phyloP scores from a whole-genome alignment of 495 filamentous ascomycete species.

The Aspergillus diversus region DNA sequence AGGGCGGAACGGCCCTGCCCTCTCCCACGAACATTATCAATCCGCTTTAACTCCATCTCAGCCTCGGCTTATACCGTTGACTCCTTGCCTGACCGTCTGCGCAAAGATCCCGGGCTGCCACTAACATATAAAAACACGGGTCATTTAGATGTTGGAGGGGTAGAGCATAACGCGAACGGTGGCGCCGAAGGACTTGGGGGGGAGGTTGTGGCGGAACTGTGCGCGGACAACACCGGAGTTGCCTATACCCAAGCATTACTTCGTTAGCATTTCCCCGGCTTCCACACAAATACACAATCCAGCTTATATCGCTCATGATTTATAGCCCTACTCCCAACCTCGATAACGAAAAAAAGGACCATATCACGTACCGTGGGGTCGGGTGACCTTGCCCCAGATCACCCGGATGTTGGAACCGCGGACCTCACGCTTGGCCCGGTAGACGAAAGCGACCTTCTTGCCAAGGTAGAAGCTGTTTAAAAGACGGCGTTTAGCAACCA shows the following conservation, averaged over 20 bases:
- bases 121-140: constrained; percentile 41
- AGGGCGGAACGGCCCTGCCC: constrained; percentile 49
- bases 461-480: constrained; percentile 77
- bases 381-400: constrained; percentile 98
- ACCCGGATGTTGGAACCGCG: constrained; percentile 97
- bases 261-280: constrained; percentile 3
- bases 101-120: constrained; percentile 46
- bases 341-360: neutral
- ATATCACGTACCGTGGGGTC: constrained; percentile 77
- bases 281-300: neutral
- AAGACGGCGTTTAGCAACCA: constrained; percentile 29
- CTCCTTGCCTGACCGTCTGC: constrained; percentile 50
- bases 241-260: constrained; percentile 52
- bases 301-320: neutral
- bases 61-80: constrained; percentile 49
- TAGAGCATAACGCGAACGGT: constrained; percentile 98
- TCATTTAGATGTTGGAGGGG: constrained; percentile 67
- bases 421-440: constrained; percentile 87
- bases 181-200: constrained; percentile 93
- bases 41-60: constrained; percentile 50
- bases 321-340: neutral
- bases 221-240: constrained; percentile 97
- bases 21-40: constrained; percentile 54
- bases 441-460: constrained; percentile 97
- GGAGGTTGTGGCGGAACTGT: constrained; percentile 93